Conservation (phyloP, 768 basidiomycete species). For the Psilocybe cyanescens region DNA sequence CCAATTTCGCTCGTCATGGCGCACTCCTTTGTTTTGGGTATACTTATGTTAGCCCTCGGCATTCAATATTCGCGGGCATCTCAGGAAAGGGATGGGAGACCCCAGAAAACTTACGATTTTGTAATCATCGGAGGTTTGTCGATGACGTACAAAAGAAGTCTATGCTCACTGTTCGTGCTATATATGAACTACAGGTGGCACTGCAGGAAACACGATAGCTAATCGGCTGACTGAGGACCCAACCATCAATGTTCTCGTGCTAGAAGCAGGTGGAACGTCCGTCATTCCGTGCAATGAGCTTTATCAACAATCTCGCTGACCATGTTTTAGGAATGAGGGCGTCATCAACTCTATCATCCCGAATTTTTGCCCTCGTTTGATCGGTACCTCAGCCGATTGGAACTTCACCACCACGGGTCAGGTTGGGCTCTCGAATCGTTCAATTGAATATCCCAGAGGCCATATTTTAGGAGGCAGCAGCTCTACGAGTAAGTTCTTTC, state of each 20-base stretch:
- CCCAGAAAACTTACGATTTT: not conserved
- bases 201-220: constrained; percentile 57
- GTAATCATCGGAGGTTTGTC: not conserved
- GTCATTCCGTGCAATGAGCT: not conserved
- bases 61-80: no score
- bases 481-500: constrained; percentile 11
- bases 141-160: not conserved
- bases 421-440: constrained; percentile 28
- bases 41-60: no score
- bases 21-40: no score
- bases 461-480: constrained; percentile 34
- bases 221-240: constrained; percentile 55
- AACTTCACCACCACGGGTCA: constrained; percentile 35
- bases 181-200: constrained; percentile 36
- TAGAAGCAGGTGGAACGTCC: constrained; percentile 61
- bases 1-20: no score
- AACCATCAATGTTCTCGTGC: constrained; percentile 44
- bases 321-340: constrained; percentile 18
- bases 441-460: constrained; percentile 33
- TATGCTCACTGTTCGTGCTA: not conserved
- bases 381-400: constrained; percentile 17
- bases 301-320: not conserved
- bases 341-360: constrained; percentile 22
- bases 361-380: not conserved
- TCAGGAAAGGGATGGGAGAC: no score